These are phyloP conservation scores for Rhodotorula sp. DNA, from an alignment of 1,284 basidiomycete species.

Conservation along the genomic window DNA sequence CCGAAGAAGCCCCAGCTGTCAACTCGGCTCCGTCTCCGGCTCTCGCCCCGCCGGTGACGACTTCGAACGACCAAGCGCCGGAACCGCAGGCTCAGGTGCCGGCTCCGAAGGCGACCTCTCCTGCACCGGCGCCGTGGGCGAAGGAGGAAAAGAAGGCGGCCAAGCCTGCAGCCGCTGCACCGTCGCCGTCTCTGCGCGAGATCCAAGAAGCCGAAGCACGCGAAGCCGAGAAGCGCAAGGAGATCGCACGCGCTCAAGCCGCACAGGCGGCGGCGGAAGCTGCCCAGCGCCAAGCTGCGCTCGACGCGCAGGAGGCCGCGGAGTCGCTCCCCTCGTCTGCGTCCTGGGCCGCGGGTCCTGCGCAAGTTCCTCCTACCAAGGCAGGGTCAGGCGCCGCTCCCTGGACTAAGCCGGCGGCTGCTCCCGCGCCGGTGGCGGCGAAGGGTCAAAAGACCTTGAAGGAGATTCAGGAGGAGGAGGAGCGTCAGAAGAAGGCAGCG, in stretches of 20 bases:
- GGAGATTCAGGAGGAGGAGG: constrained; percentile 98
- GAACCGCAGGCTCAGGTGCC: constrained; percentile 8
- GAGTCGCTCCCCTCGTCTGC: constrained; percentile 56
- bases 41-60: no score
- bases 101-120: constrained; percentile 8
- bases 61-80: not conserved
- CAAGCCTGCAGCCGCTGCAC: constrained; percentile 9
- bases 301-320: constrained; percentile 48
- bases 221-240: constrained; percentile 68
- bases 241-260: constrained; percentile 62
- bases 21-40: no score
- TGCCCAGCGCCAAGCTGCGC: constrained; percentile 47
- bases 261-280: constrained; percentile 52
- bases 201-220: constrained; percentile 93
- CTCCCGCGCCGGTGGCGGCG: constrained; percentile 41
- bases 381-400: constrained; percentile 43
- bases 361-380: constrained; percentile 60
- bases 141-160: constrained; percentile 31
- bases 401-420: constrained; percentile 42
- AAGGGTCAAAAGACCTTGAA: constrained; percentile 74
- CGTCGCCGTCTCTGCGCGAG: constrained; percentile 68
- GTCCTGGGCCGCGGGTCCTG: constrained; percentile 72
- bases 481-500: constrained; percentile 66
- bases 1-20: no score
- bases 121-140: constrained; percentile 44